Evolutionary conservation across 441 rosid genomes (phyloP).

Genomic region (Jatropha podagrica): DNA sequence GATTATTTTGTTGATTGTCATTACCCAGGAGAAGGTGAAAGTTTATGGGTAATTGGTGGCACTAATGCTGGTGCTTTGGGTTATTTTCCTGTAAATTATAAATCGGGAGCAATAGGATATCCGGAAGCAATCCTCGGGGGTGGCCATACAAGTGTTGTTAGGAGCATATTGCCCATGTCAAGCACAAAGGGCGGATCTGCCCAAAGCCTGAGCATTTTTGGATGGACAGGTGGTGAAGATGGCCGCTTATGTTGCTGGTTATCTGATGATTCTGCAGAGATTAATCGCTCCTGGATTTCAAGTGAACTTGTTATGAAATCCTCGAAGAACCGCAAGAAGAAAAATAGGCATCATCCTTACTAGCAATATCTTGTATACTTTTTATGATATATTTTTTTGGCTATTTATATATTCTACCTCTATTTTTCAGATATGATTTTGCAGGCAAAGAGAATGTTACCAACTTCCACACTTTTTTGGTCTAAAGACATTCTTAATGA

Average conservation of each 20-base stretch:
- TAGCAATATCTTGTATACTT: conserved; percentile 12
- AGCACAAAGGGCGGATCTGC: conserved; percentile 30
- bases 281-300: conserved; percentile 73
- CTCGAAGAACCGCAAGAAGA: conserved; percentile 43
- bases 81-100: conserved; percentile 71
- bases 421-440: background rate
- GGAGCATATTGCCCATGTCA: conserved; percentile 73
- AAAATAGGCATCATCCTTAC: conserved; percentile 59
- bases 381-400: background rate
- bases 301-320: conserved; percentile 50
- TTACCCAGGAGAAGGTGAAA: conserved; percentile 54
- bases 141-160: conserved; percentile 72
- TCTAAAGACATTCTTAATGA: background rate
- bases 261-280: conserved; percentile 46
- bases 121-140: conserved; percentile 82
- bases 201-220: conserved; percentile 57
- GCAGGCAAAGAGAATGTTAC: background rate
- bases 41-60: conserved; percentile 90
- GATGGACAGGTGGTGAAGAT: conserved; percentile 97
- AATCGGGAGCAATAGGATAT: conserved; percentile 49
- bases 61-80: conserved; percentile 72
- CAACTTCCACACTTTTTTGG: background rate
- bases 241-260: conserved; percentile 93
- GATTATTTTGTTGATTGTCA: conserved; percentile 95
- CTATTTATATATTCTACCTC: background rate